Base-by-base conservation (phyloP, 139 green algal species). In the Yamagishiella unicocca region DNA sequence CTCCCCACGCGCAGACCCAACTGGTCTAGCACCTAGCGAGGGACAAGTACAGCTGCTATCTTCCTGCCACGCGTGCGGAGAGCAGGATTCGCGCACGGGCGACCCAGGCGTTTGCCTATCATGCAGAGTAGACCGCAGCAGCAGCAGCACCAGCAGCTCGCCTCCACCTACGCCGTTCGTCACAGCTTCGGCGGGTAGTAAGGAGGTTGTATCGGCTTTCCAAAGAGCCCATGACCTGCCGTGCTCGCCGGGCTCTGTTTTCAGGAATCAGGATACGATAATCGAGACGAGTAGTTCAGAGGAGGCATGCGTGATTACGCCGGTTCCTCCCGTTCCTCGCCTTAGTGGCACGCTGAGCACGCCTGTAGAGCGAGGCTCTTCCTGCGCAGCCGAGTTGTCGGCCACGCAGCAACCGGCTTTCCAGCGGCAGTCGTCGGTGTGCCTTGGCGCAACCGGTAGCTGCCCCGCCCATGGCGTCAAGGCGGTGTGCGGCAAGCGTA, bases 401-500 rank as follows among this genome's bases (percentile, higher is more conserved):
- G 40, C 58, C 42, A 12, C 40, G 5, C 61, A 75, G 17, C 61
- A 27, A 2, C 27, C 55, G 33, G 24, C 24, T 10, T 73, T 78
- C 29, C 64, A 78, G 33, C 80, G 80, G 17, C 80, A 86, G 45
- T 77, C 80, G 3, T 86, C 80, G 6, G 62, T 45, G 0, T 86
- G 62, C 33, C 43, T 86, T 2, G 80, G 80, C 45, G 42, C n/a
- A 1, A 29, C 22, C 10, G 43, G 82, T 25, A 81, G 67, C 46
- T 87, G 93, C 68, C 93, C 92, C 1, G 90, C 92, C 8, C 90
- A 92, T 70, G 94, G 93, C 50, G 90, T 92, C 61, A 95, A 95
- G 73, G 94, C 94, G 2, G 94, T 95, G 1, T 95, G 91, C 70
- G 94, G 94, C 6, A 94, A 94, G 78, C 90, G 94, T 0, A 81